A percentile compares a stretch with the other conserved stretches of the same genome.
phyloP scores from a whole-genome alignment of 2,329 filamentous ascomycete species.

The Gliomastix tumulicola region DNA sequence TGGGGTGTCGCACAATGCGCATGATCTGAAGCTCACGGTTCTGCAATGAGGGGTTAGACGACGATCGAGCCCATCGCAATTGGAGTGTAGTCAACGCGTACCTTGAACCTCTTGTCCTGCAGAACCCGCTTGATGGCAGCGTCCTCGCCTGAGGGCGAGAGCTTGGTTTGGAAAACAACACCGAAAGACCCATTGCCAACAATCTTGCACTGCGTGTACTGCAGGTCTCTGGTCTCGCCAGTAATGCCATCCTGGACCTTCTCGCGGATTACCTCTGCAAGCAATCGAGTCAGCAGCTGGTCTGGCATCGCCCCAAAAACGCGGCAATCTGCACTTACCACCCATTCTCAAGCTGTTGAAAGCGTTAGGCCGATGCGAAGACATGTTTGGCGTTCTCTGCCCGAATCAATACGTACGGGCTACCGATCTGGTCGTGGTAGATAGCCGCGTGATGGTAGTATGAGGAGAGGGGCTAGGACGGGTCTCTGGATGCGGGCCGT shows the following conservation, averaged over 20 bases:
- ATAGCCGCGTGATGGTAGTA: conserved; percentile 12
- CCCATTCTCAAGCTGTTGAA: conserved; percentile 90
- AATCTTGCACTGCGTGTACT: conserved; percentile 99
- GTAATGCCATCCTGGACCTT: conserved; percentile 98
- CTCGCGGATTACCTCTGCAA: conserved; percentile 90
- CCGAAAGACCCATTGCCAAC: conserved; percentile 98
- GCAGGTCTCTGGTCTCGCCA: conserved; percentile 91
- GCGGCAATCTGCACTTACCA: conserved; percentile 55
- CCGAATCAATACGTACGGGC: conserved; percentile 16
- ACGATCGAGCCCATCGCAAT: background rate
- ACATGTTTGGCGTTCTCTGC: conserved; percentile 50
- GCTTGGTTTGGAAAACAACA: conserved; percentile 97
- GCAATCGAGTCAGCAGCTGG: background rate
- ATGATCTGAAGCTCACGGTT: conserved; percentile 99
- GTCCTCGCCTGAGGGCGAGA: conserved; percentile 96
- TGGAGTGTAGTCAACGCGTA: conserved; percentile 31
- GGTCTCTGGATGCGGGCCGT: conserved; percentile 22
- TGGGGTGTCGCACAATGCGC: conserved; percentile 97
- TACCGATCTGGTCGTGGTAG: conserved; percentile 14
- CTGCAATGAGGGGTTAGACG: too few species aligned
- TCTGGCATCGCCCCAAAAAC: conserved; percentile 5
- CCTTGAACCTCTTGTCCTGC: conserved; percentile 99
- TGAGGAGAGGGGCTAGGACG: conserved; percentile 17
- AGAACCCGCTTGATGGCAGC: conserved; percentile 98
- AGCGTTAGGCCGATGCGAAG: conserved; percentile 84